Conservation (phyloP, 306 rosid genomes). For the Dryas alaskensis region DNA sequence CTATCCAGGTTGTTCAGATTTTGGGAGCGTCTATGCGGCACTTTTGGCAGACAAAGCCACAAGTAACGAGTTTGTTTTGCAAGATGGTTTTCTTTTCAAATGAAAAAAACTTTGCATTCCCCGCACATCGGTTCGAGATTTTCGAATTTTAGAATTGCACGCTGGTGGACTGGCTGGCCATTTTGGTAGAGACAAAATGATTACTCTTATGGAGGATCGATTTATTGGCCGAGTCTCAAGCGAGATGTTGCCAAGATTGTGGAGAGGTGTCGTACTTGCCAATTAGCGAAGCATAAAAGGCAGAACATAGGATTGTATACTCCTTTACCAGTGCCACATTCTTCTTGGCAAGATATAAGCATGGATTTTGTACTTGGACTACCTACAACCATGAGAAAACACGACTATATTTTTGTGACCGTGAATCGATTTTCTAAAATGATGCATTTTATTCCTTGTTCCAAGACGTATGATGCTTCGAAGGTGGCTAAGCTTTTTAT, state of each 20-base stretch:
- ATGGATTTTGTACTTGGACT: neutral
- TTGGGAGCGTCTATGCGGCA: neutral
- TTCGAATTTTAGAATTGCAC: neutral
- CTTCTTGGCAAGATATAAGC: neutral
- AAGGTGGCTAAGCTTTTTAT: neutral
- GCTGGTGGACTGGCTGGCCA: neutral
- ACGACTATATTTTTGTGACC: neutral
- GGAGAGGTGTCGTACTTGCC: neutral
- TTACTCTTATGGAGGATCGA: neutral
- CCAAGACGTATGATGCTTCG: neutral
- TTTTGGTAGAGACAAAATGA: neutral
- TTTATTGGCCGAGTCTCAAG: conserved; percentile 2
- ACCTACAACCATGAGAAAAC: neutral
- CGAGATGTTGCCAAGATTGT: neutral
- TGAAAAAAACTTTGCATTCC: neutral
- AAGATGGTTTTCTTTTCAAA: neutral
- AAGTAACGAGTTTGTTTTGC: neutral
- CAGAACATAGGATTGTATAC: neutral
- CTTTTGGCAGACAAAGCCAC: neutral
- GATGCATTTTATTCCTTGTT: conserved; percentile 11
- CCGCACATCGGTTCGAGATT: fast-evolving
- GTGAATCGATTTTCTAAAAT: neutral
- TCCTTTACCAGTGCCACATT: neutral
- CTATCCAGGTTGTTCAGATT: neutral
- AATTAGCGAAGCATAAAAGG: neutral